These are phyloP conservation scores for Dothideomycetes sp. DNA, from an alignment of 2,329 filamentous ascomycete genomes.

Conservation along the genomic window DNA sequence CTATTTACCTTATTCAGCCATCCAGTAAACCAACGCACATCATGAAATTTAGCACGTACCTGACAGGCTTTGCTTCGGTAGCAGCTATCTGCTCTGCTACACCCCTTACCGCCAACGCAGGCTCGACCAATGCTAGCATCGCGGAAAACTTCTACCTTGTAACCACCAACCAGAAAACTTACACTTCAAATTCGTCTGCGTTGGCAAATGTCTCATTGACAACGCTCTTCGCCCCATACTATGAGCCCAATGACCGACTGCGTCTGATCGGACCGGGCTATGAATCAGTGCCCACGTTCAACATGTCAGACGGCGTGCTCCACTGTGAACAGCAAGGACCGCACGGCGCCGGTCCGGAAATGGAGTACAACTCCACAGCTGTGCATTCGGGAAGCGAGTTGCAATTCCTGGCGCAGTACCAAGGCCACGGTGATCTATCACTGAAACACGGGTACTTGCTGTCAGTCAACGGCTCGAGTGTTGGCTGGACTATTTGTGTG, in stretches of 20 bases:
- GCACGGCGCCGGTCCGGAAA: constrained; percentile 17
- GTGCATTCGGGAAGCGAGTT: constrained; percentile 19
- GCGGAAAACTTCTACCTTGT: constrained; percentile 26
- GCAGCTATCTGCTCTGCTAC: constrained; percentile 8
- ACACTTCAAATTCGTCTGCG: constrained; percentile 18
- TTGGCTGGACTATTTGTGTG: constrained; percentile 29
- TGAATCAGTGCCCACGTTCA: constrained; percentile 27
- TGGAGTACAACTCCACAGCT: constrained; percentile 21
- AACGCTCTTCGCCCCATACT: constrained; percentile 27
- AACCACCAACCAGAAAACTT: constrained; percentile 22
- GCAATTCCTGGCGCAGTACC: constrained; percentile 19
- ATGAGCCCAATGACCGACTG: constrained; percentile 23
- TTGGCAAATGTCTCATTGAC: constrained; percentile 26
- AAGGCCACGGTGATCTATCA: constrained; percentile 14
- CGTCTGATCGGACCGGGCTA: constrained; percentile 28
- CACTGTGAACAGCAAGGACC: constrained; percentile 20
- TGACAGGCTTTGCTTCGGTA: constrained; percentile 1
- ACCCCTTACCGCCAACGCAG: constrained; percentile 7
- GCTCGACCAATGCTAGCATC: constrained; percentile 8
- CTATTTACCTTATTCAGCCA: too few species aligned
- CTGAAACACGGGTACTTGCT: constrained; percentile 26
- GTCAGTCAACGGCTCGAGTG: constrained; percentile 22
- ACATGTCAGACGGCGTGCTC: constrained; percentile 22
- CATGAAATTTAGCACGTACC: too few species aligned
- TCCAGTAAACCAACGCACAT: not conserved